Evolutionary conservation across 371 early-diverging fungal genomes (phyloP), one percentile per base, ranked within the genome.

Genomic region (Apophysomyces ossiformis): DNA sequence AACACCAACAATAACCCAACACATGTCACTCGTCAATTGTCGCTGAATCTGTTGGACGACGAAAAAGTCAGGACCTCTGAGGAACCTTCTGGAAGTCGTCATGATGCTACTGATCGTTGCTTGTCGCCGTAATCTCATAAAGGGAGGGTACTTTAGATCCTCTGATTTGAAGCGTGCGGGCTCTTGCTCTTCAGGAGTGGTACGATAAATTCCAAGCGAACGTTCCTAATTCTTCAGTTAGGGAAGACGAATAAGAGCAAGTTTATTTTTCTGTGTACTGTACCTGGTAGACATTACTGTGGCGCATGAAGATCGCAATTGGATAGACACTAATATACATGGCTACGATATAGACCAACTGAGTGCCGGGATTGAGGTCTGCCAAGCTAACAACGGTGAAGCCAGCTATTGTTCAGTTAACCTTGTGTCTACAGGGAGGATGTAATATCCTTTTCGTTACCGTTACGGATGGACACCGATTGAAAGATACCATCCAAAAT

Each of bases 291-390:
- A 83, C 73, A 18, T 83, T 83, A 71, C 80, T 83, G 65, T 80
- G 73, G 58, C 83, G 69, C 77, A 83, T 83, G 4, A 81, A 83
- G 56, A 83, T 83, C 7, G 83, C 78, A 6, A 83, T 81, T 8
- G 83, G 83, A 45, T 83, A 83, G 8, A 83, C 83, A 67, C 78
- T 78, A 46, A 83, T 83, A 61, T 83, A 83, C 83, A 83, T 83
- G n/a, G 81, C 81, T 18, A 83, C 68, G 44, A 83, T 78, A 50
- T 78, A 83, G 0, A 80, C 72, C 9, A 83, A 58, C 39, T 78
- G 80, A 4, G 79, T 72, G 12, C 78, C 81, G 32, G 80, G 83
- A 44, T 83, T 83, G 0, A 83, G n/a, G 45, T 76, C 76, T 16
- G 71, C 64, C n/a, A 83, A 66, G 63, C 64, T 67, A 5, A 79